These are phyloP conservation scores for Lasiodiplodia hormozganensis DNA, from an alignment of 2,329 filamentous ascomycete species.

Conservation along the genomic window DNA sequence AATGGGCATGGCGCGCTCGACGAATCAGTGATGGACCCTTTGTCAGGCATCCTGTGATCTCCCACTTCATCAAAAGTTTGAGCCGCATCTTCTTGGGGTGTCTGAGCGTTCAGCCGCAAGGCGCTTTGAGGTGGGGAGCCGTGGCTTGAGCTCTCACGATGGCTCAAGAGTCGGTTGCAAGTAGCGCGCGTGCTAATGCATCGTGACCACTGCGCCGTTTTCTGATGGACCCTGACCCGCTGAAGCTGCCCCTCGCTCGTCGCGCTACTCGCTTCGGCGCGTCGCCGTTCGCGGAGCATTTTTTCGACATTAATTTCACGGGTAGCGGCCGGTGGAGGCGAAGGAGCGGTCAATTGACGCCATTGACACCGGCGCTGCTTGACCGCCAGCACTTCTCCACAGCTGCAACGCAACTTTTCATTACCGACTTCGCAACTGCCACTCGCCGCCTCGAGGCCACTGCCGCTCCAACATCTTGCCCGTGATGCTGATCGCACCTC, in stretches of 20 bases:
- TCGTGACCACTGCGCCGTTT: conserved; percentile 4
- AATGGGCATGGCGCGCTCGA: conserved; percentile 19
- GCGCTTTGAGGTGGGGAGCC: neutral
- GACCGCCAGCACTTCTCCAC: neutral
- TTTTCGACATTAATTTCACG: conserved; percentile 22
- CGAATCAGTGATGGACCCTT: conserved; percentile 8
- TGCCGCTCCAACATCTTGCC: neutral
- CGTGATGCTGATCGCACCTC: conserved; percentile 4
- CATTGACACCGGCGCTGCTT: conserved; percentile 4
- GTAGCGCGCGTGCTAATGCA: conserved; percentile 12
- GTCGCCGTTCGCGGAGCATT: neutral
- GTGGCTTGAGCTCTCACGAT: conserved; percentile 10
- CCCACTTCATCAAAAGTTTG: conserved; percentile 10
- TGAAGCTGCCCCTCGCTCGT: conserved; percentile 15
- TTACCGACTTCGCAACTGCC: neutral
- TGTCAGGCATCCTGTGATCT: conserved; percentile 8
- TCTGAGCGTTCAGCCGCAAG: conserved; percentile 16
- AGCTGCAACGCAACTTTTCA: conserved; percentile 8
- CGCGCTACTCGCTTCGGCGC: conserved; percentile 12
- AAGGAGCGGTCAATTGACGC: conserved; percentile 20
- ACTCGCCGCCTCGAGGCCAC: neutral
- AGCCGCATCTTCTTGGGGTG: neutral
- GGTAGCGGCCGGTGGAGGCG: neutral
- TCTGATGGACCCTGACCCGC: conserved; percentile 19
- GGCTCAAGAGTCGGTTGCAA: neutral